Percentiles rank a stretch among this genome's conserved stretches.
phyloP scores from a whole-genome alignment of 2,329 filamentous ascomycete species.

The Talaromyces sp. region DNA sequence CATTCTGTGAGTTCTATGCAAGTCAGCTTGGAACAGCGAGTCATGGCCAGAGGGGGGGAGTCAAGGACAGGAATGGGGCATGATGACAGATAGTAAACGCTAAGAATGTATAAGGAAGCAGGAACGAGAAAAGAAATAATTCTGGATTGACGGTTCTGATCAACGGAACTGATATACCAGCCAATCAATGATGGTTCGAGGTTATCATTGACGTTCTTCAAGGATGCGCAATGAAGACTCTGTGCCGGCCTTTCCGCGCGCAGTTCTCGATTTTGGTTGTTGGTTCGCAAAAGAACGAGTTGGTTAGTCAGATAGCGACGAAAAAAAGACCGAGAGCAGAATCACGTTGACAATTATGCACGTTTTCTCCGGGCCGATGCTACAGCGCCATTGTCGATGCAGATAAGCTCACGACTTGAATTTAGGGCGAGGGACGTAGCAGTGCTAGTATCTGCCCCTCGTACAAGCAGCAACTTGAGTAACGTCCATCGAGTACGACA shows the following conservation, averaged over 20 bases:
- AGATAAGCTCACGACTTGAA: constrained; percentile 1
- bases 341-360: constrained; percentile 1
- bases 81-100: background rate
- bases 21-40: background rate
- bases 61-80: background rate
- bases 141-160: background rate
- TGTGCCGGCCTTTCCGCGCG: too few relatives aligned
- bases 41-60: background rate
- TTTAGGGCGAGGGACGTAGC: background rate
- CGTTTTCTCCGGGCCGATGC: background rate
- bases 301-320: background rate
- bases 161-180: background rate
- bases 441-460: constrained; percentile 4
- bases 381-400: constrained; percentile 4
- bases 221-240: background rate
- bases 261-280: background rate
- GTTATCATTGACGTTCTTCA: background rate
- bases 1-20: background rate
- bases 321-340: background rate
- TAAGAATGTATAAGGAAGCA: constrained; percentile 3
- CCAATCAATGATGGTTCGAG: background rate
- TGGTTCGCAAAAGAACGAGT: background rate
- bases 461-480: background rate
- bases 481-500: background rate
- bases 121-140: background rate